phyloP scores from a whole-genome alignment of 2,329 filamentous ascomycete species.

The Periconia macrospinosa region DNA sequence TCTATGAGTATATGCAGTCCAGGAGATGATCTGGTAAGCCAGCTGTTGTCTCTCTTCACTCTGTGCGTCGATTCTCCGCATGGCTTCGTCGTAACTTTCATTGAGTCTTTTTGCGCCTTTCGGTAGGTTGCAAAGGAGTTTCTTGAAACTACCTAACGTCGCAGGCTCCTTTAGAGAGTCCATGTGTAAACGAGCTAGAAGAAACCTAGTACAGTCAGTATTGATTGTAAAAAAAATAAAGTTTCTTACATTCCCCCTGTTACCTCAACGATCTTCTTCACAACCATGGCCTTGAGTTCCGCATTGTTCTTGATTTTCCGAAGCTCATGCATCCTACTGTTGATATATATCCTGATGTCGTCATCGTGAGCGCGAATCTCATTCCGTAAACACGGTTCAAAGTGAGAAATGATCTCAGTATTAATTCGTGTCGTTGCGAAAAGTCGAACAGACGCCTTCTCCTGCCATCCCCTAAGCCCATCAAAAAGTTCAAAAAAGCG shows the following conservation, averaged over 20 bases:
- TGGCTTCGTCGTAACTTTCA: constrained; percentile 1
- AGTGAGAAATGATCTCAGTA: background rate
- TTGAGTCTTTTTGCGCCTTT: constrained; percentile 1
- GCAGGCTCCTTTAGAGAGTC: background rate
- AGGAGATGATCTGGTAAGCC: background rate
- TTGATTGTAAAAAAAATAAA: background rate
- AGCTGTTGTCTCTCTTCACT: background rate
- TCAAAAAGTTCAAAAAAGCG: background rate
- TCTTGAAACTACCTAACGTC: background rate
- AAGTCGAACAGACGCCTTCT: background rate
- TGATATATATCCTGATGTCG: background rate
- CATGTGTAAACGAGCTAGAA: constrained; percentile 2
- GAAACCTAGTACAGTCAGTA: background rate
- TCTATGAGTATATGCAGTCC: constrained; percentile 1
- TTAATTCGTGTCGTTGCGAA: background rate
- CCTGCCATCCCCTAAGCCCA: background rate
- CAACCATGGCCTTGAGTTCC: background rate
- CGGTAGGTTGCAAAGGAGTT: background rate
- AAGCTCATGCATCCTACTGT: background rate
- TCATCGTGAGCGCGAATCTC: background rate
- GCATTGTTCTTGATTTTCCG: background rate
- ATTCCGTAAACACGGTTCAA: background rate
- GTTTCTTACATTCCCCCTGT: background rate
- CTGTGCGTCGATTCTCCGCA: background rate
- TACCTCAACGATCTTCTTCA: background rate